Base-by-base conservation (phyloP, 345 rosid genomes). In the Ceriops decandra region DNA sequence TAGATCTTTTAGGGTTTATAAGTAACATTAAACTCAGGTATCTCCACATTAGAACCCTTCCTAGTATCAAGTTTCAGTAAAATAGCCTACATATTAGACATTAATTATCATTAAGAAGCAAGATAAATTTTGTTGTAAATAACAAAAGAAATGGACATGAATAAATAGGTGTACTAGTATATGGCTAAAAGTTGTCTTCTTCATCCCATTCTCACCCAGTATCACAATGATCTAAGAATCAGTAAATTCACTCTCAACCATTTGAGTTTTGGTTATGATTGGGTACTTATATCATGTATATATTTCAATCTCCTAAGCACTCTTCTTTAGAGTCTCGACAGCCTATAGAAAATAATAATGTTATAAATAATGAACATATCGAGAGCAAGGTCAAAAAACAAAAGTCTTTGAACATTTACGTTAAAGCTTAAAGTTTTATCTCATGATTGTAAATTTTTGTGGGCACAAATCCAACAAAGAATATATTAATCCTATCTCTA, bases 141-240 rank as follows among this genome's bases (percentile, higher is more conserved):
- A 69, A 52, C 10, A 33, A 57, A 47, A 46, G 20, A 56, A 10
- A 32, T 6, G 33, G 52, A 31, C 33, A 72, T 22, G 26, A 21
- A 67, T 31, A 38, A 46, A 63, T 52, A 46, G 26, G 9, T 10
- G 31, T 86, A 95, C 99, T 98, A 92, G 96, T 98, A 92, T 92
- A 53, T 98, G 88, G 32, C 90, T 92, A 67, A 92, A 95, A 27
- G 99, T 95, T 64, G 98, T 92, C 82, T 95, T 95, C 74, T 95
- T 95, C 74, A 96, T 92, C 52, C 99, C 97, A 77, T 95, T 95
- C 88, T 95, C 99, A 57, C 99, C 97, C 75, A 95, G 80, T 98
- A 95, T 95, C 2, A 95, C 96, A 72, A 92, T 69, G 71, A 95
- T 95, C 82, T 95, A 98, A 46, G 99, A 95, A 77, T 95, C 99